Evolutionary conservation across 306 rosid genomes (phyloP).

Genomic region (Medicago lupulina): DNA sequence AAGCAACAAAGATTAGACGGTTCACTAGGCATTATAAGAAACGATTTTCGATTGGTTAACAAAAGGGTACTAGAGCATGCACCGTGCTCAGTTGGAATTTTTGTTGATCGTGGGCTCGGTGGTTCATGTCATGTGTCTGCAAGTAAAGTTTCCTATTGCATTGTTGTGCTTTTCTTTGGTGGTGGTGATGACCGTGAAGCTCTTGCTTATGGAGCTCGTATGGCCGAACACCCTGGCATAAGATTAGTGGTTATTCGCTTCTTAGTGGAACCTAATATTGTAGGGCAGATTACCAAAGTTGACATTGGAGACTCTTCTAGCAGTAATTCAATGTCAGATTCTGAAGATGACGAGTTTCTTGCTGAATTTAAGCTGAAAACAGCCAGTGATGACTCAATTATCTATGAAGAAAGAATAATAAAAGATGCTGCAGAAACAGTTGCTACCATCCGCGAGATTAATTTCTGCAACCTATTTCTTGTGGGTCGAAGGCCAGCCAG

Average conservation of each 20-base stretch:
- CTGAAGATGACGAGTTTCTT: slow-evolving; percentile 59
- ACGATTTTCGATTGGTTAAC: slow-evolving; percentile 66
- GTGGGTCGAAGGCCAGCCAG: slow-evolving; percentile 60
- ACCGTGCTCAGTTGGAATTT: slow-evolving; percentile 82
- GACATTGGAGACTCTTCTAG: slow-evolving; percentile 43
- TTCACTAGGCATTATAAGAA: slow-evolving; percentile 57
- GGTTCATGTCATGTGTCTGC: slow-evolving; percentile 73
- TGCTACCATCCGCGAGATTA: slow-evolving; percentile 43
- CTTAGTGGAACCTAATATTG: slow-evolving; percentile 42
- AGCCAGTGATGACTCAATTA: slow-evolving; percentile 51
- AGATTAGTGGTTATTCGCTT: slow-evolving; percentile 61
- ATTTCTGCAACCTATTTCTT: slow-evolving; percentile 58
- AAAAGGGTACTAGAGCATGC: slow-evolving; percentile 74
- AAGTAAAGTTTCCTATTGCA: slow-evolving; percentile 65
- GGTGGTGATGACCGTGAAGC: slow-evolving; percentile 89
- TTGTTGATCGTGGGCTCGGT: slow-evolving; percentile 89
- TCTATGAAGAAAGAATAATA: slow-evolving; percentile 53
- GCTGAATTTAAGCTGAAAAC: slow-evolving; percentile 47
- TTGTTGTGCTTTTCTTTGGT: slow-evolving; percentile 78
- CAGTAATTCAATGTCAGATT: slow-evolving; percentile 33
- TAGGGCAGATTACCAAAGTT: slow-evolving; percentile 50
- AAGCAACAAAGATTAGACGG: slow-evolving; percentile 85
- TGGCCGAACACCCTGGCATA: slow-evolving; percentile 95
- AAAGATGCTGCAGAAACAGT: slow-evolving; percentile 50
- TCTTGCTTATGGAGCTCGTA: slow-evolving; percentile 71